These are phyloP conservation scores for Astrephomene gubernaculifera DNA, from an alignment of 139 green algal species.

Conservation along the genomic window DNA sequence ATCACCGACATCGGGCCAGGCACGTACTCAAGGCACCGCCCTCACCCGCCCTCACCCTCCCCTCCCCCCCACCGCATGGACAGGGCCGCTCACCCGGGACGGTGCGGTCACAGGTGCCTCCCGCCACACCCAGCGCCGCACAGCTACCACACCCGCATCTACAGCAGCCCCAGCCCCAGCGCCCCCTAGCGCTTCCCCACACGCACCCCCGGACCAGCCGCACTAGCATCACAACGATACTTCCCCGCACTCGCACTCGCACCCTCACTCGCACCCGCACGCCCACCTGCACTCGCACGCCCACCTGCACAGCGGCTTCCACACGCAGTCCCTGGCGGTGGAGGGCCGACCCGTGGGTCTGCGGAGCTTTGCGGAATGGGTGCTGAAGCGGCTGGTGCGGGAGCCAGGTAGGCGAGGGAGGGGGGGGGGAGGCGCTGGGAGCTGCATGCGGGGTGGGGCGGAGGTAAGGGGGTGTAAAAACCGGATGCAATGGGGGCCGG, in stretches of 20 bases:
- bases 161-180: neutral
- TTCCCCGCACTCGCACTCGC: no score
- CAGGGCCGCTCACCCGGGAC: neutral
- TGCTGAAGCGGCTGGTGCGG: neutral
- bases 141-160: neutral
- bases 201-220: neutral
- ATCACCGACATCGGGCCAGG: neutral
- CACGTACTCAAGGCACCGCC: neutral
- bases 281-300: neutral
- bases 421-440: neutral
- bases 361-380: slow-evolving; percentile 41
- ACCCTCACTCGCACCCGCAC: neutral
- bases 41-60: neutral
- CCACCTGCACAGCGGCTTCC: slow-evolving; percentile 38
- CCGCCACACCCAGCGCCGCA: slow-evolving; percentile 17
- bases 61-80: neutral
- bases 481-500: no score
- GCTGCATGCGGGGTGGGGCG: no score
- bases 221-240: neutral
- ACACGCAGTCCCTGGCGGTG: slow-evolving; percentile 15
- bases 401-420: slow-evolving; percentile 18
- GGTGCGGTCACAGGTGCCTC: neutral
- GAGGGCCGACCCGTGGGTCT: slow-evolving; percentile 28
- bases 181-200: neutral
- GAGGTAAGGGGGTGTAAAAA: no score